Base-by-base conservation (phyloP, 140 eudicot genomes). In the Senecio squalidus region DNA sequence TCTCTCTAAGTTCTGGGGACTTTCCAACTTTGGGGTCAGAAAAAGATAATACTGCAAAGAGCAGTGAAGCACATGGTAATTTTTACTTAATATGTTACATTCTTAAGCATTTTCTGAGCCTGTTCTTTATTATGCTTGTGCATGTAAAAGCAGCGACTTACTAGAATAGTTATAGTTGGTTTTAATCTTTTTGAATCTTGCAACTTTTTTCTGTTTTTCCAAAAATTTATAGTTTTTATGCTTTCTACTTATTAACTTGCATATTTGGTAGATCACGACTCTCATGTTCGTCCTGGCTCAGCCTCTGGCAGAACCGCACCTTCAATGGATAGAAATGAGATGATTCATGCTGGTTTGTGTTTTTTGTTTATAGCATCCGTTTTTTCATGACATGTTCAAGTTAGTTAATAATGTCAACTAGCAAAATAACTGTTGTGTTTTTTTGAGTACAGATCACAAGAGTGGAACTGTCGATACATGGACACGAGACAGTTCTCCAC, bases 21-120 rank as follows among this genome's bases (percentile, higher is more conserved):
- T 92, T 92, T 60, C 96, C 99, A 16, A 84, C 95, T 2, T 78
- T 92, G 71, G 93, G 96, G 45, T 70, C 95, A 43, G 93, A 86
- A 44, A 90, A 77, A 76, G 95, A 79, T 36, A 64, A 57, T 57
- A 60, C 79, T 31, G 55, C 51, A 47, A 84, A 75, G 64, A 78
- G 51, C 54, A 18, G 40, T 10, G 93, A 84, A 31, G 34, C 78
- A 26, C 82, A 70, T 69, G 99, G 99, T 92, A 70, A 52, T 41
- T 53, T 47, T 69, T 50, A 69, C 58, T 52, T 38, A 9, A 22
- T 67, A 43, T 56, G 23, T 9, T 67, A 36, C 24, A 46, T 28
- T 26, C 18, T 53, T 50, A 7, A 31, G 40, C 52, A 18, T 22
- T 67, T 26, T 22, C 62, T 40, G 51, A 3, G 29, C 29, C 45